A percentile compares a stretch with the other conserved stretches of the same genome.
These are phyloP conservation scores for Aquilaria malaccensis DNA, from an alignment of 345 rosid species.

Conservation along the genomic window DNA sequence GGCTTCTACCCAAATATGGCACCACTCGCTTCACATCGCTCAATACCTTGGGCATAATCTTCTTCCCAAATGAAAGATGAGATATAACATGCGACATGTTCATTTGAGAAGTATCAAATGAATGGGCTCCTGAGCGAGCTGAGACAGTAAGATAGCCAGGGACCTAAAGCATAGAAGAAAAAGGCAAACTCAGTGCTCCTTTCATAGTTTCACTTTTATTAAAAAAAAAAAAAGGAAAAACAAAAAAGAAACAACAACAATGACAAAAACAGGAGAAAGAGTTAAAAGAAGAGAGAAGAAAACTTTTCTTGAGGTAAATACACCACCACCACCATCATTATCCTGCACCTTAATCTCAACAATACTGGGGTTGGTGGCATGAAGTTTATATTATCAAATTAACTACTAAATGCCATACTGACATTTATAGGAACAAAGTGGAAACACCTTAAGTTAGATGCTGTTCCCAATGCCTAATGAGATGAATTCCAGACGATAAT, in stretches of 20 bases:
- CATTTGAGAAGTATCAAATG: slow-evolving; percentile 85
- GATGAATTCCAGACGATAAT: no score
- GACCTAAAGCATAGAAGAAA: slow-evolving; percentile 44
- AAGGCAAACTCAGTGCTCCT: slow-evolving; percentile 6
- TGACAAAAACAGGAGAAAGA: background rate
- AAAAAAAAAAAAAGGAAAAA: no score
- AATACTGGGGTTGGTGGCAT: no score
- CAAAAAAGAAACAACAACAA: background rate
- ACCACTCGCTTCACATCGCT: slow-evolving; percentile 58
- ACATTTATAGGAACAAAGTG: no score
- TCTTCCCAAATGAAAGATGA: slow-evolving; percentile 87
- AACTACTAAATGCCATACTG: no score
- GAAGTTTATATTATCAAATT: no score
- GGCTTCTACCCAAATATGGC: slow-evolving; percentile 78
- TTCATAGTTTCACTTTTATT: background rate
- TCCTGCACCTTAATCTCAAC: slow-evolving; percentile 2
- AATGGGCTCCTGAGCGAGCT: slow-evolving; percentile 91
- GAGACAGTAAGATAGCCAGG: slow-evolving; percentile 89
- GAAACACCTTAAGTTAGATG: no score
- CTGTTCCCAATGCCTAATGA: no score
- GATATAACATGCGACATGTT: slow-evolving; percentile 92
- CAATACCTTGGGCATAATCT: slow-evolving; percentile 46
- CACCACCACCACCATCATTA: background rate
- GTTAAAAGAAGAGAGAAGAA: background rate
- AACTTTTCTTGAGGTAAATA: background rate